Base-by-base conservation (phyloP, 768 basidiomycete genomes). In the Gelatoporia subvermispora region DNA sequence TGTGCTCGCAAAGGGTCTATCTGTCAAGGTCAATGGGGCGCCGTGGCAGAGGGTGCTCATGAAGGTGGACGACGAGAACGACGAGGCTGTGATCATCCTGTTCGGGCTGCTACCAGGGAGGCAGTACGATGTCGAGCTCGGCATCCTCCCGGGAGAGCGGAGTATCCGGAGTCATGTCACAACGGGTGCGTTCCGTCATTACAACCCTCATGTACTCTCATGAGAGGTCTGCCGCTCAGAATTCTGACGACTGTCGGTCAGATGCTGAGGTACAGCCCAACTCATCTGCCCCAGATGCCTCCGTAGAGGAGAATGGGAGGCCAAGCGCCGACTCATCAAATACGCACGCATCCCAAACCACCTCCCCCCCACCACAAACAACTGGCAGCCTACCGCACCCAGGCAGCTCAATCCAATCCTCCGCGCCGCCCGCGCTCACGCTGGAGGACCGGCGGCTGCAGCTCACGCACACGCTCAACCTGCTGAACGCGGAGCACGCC, bases 31-130 rank as follows among this genome's bases (percentile, higher is more conserved):
- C 43, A 92, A 93, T 54, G 80, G 80, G 23, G 73, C 82, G 4
- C 78, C 78, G 3, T 93, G 90, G 90, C 80, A 84, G 59, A 74
- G 83, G 43, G 85, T 89, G 20, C 78, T 90, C 59, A 80, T 89
- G 48, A 81, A 84, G 45, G 80, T 90, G 52, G 84, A 88, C 61
- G 89, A 93, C 38, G 78, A 81, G 45, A 75, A 77, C 0, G 92
- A 94, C 55, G 88, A 95, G 60, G 93, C 91, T 0, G 81, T 94
- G 48, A 90, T 96, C 45, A 88, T 95, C 50, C 79, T 97, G 22
- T 93, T 92, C 50, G 91, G 90, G 1, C 73, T 97, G 40, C 78
- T 88, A 72, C 93, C 92, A 3, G 88, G 88, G 2, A 77, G 88
- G 48, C 88, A 90, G 62, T 96, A 96, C 58, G 92, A 96, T 59